Base-by-base conservation (phyloP, 2,329 filamentous ascomycete genomes). In the Peltaster fructicola region DNA sequence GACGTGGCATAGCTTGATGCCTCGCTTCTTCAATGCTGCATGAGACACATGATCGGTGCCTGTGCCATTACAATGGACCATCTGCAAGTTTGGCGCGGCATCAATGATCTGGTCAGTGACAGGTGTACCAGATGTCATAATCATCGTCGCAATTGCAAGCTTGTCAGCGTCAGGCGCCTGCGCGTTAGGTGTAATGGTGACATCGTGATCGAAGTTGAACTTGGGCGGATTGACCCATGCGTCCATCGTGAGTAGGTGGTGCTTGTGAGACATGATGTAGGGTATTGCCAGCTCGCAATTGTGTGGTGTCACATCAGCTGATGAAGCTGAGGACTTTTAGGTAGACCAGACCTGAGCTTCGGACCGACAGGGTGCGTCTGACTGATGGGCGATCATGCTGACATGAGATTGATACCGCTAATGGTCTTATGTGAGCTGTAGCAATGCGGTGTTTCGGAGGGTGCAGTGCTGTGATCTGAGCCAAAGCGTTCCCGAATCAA, bases 41-140 rank as follows among this genome's bases (percentile, higher is more conserved):
- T 58, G 48, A 36, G 62, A 56, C 15, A 64, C 44, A 29, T 51
- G 51, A 37, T 60, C 56, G 25, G 52, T 54, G 20, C 60, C 61
- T 5, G 56, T 54, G 15, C 57, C 59, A 33, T 54, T 53, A 10
- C 56, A 43, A 20, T 54, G 51, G 24, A 63, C 46, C 13, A 57
- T 45, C 29, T 50, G 46, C 15, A 64, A 48, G 28, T 54, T 38
- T 9, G 58, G 56, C 2, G 52, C 51, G 8, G 43, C 34, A 26
- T 48, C 39, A 10, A 61, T 50, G 13, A 48, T 45, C 12, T 46
- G 45, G 13, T 53, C 46, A n/a, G 52, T 49, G 13, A 64, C 42
- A 15, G 47, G 48, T 4, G 48, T 41, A 4, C 49, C 48, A 10
- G 54, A 54, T 8, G 52, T 41, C 27, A 61, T 52, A 6, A 59